These are phyloP conservation scores for Ceratobasidium sp. DNA, from an alignment of 1,284 basidiomycete genomes.

Conservation along the genomic window DNA sequence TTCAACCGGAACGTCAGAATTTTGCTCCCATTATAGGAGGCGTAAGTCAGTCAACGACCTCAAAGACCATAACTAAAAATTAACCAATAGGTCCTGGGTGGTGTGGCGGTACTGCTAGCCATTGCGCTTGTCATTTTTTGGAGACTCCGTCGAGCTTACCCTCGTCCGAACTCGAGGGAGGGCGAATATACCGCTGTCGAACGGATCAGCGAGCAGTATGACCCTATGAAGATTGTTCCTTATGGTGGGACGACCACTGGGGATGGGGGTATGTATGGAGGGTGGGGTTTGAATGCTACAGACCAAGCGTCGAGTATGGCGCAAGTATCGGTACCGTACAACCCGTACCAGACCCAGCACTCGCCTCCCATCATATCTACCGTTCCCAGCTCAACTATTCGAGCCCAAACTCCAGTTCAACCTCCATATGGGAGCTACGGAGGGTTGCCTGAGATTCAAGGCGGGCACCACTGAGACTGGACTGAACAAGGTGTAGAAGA, in stretches of 20 bases:
- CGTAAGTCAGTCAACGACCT: too few species aligned
- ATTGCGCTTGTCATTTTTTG: not conserved
- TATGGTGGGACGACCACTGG: not conserved
- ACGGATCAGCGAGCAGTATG: too few species aligned
- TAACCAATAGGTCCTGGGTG: conserved; percentile 3
- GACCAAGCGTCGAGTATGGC: not conserved
- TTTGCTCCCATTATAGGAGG: too few species aligned
- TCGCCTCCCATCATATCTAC: not conserved
- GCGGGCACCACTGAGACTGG: not conserved
- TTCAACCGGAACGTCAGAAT: too few species aligned
- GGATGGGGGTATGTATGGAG: too few species aligned
- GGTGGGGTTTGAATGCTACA: not conserved
- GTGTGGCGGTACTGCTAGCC: not conserved
- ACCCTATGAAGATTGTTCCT: too few species aligned
- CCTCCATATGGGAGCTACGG: not conserved
- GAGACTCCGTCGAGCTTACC: not conserved
- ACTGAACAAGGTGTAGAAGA: too few species aligned
- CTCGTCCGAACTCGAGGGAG: too few species aligned
- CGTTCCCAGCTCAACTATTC: not conserved
- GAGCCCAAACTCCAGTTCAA: not conserved
- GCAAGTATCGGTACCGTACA: not conserved
- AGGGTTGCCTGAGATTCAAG: not conserved
- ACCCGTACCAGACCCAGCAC: not conserved
- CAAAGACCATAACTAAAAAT: too few species aligned
- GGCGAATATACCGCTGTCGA: too few species aligned